Evolutionary conservation across 163 green algal species (phyloP).

Genomic region (Coccomyxa subellipsoidea): DNA sequence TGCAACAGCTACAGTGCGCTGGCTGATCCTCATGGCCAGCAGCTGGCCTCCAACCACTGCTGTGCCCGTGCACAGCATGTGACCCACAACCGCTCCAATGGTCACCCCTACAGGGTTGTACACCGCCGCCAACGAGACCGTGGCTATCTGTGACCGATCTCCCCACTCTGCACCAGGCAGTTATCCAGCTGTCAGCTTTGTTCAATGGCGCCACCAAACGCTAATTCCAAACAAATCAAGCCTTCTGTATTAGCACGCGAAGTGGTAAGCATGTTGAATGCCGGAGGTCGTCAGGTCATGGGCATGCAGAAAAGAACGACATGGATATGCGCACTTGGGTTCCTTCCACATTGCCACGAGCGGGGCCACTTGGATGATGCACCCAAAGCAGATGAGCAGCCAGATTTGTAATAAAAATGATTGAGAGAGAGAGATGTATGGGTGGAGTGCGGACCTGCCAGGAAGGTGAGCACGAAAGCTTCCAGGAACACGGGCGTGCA

Average conservation of each 20-base stretch:
- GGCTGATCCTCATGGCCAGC: slow-evolving; percentile 66
- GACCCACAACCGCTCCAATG: slow-evolving; percentile 62
- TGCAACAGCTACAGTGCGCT: slow-evolving; percentile 57
- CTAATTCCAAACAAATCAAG: too few species aligned
- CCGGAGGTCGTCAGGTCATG: too few species aligned
- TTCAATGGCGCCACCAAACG: too few species aligned
- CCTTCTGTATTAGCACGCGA: too few species aligned
- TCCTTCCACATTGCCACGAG: too few species aligned
- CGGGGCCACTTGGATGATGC: too few species aligned
- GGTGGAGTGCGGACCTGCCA: slow-evolving; percentile 37
- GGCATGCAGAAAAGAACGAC: too few species aligned
- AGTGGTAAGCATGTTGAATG: too few species aligned
- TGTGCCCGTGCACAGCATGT: slow-evolving; percentile 64
- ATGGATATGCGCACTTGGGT: too few species aligned
- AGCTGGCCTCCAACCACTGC: slow-evolving; percentile 63
- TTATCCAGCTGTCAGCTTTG: too few species aligned
- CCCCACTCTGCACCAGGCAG: slow-evolving; percentile 71
- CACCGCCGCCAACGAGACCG: slow-evolving; percentile 58
- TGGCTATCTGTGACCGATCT: slow-evolving; percentile 74
- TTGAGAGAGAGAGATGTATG: background rate
- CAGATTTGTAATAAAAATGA: too few species aligned
- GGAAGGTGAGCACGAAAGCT: slow-evolving; percentile 71
- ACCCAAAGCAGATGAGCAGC: too few species aligned
- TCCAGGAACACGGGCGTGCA: slow-evolving; percentile 43
- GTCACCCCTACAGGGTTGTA: slow-evolving; percentile 62